A percentile compares a stretch with the other conserved stretches of the same genome.
Conservation (phyloP, 2,329 filamentous ascomycete species). For the Hypomyces rosellus region DNA sequence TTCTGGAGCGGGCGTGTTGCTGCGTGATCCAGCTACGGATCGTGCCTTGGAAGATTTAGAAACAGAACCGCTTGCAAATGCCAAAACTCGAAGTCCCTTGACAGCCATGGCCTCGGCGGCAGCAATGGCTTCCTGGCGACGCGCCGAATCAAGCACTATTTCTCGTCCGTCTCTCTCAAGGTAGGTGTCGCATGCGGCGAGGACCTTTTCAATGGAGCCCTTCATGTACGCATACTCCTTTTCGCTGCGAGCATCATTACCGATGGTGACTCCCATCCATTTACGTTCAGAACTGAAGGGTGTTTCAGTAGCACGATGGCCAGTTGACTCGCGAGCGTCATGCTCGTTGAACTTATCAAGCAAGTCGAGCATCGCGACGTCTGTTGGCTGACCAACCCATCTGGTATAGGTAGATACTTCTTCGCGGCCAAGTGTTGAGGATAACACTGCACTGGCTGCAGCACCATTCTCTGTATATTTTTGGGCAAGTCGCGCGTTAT, state of each 20-base stretch:
- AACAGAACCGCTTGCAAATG: slow-evolving; percentile 81
- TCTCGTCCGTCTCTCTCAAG: slow-evolving; percentile 80
- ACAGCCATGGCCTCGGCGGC: slow-evolving; percentile 83
- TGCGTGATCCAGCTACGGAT: slow-evolving; percentile 37
- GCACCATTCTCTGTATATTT: slow-evolving; percentile 63
- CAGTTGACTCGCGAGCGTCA: slow-evolving; percentile 80
- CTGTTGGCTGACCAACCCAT: slow-evolving; percentile 95
- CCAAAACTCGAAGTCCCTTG: slow-evolving; percentile 83
- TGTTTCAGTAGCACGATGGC: slow-evolving; percentile 75
- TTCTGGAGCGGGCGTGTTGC: slow-evolving; percentile 44
- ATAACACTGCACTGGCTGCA: slow-evolving; percentile 68
- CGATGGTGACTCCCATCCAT: slow-evolving; percentile 96
- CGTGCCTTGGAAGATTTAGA: slow-evolving; percentile 39
- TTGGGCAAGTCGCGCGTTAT: slow-evolving; percentile 78
- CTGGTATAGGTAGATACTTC: slow-evolving; percentile 64
- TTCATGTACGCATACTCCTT: slow-evolving; percentile 91
- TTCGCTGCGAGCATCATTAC: slow-evolving; percentile 50
- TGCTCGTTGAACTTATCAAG: slow-evolving; percentile 87
- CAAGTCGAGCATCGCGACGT: slow-evolving; percentile 93
- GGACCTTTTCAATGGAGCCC: slow-evolving; percentile 80
- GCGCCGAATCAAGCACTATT: slow-evolving; percentile 71
- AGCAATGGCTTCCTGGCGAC: slow-evolving; percentile 65
- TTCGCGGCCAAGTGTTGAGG: slow-evolving; percentile 65
- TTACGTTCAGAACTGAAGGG: slow-evolving; percentile 97
- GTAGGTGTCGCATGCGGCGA: slow-evolving; percentile 86